A percentile compares a stretch with the other conserved stretches of the same genome.
Evolutionary conservation across 176 grass and related monocot species (phyloP).

Genomic region (Ensete ventricosum): DNA sequence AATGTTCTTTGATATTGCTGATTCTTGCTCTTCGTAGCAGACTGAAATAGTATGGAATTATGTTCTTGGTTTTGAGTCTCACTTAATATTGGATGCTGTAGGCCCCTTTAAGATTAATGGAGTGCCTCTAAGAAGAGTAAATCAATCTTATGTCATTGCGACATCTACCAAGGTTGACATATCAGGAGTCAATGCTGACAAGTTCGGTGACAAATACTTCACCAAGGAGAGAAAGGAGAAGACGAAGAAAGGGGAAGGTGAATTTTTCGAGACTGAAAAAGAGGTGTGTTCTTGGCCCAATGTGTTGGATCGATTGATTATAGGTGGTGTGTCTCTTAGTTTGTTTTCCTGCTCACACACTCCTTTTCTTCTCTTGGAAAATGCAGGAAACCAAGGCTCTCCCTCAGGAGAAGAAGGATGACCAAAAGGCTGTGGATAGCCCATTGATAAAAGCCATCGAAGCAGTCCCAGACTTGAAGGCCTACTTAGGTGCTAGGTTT

Average conservation of each 20-base stretch:
- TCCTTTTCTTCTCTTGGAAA: not conserved
- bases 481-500: slow-evolving; percentile 63
- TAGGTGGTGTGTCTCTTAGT: no score
- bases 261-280: slow-evolving; percentile 6
- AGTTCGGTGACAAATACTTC: slow-evolving; percentile 15
- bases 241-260: not conserved
- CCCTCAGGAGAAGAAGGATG: slow-evolving; percentile 71
- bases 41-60: not conserved
- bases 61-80: not conserved
- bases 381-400: slow-evolving; percentile 41
- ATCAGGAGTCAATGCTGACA: slow-evolving; percentile 1
- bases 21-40: no score
- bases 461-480: slow-evolving; percentile 61
- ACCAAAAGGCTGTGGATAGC: slow-evolving; percentile 61
- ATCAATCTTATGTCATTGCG: slow-evolving; percentile 8
- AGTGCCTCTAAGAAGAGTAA: slow-evolving; percentile 6
- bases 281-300: not conserved
- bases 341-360: not conserved
- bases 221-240: slow-evolving; percentile 5
- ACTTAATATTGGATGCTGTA: not conserved
- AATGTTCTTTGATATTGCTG: no score
- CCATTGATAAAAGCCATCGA: slow-evolving; percentile 65
- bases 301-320: no score
- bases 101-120: slow-evolving; percentile 17
- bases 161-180: slow-evolving; percentile 1